phyloP scores from a whole-genome alignment of 305 asterid genomes.

The Andrographis paniculata region DNA sequence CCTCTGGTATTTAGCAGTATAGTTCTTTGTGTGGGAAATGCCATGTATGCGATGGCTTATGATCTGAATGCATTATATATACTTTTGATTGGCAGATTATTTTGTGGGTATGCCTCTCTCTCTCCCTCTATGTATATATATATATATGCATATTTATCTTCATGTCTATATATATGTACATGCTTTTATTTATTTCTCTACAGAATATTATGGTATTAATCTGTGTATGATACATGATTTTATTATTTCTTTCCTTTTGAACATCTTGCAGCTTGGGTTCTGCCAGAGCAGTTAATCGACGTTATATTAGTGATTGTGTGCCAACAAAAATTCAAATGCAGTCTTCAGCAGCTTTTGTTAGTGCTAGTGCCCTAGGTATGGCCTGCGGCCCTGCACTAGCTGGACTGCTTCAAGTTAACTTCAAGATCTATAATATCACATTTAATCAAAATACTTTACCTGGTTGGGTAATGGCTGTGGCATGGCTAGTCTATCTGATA shows the following conservation, averaged over 20 bases:
- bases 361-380: slow-evolving; percentile 99
- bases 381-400: slow-evolving; percentile 99
- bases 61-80: slow-evolving; percentile 60
- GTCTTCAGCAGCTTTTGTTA: slow-evolving; percentile 97
- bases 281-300: slow-evolving; percentile 95
- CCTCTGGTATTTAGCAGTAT: slow-evolving; percentile 95
- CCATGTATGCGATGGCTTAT: slow-evolving; percentile 84
- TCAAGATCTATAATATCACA: slow-evolving; percentile 61
- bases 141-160: neutral
- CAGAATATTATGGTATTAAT: neutral
- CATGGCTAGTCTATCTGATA: slow-evolving; percentile 70
- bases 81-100: slow-evolving; percentile 77
- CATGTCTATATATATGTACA: neutral
- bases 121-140: slow-evolving; percentile 10
- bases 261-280: slow-evolving; percentile 80
- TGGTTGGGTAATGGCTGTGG: slow-evolving; percentile 95
- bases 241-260: slow-evolving; percentile 9
- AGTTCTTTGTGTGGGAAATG: slow-evolving; percentile 65
- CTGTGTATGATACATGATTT: neutral
- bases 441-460: slow-evolving; percentile 88
- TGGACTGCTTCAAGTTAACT: slow-evolving; percentile 70
- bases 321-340: slow-evolving; percentile 89
- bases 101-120: slow-evolving; percentile 62
- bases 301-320: slow-evolving; percentile 96
- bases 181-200: neutral